Percentiles rank a stretch among this genome's conserved stretches.
Evolutionary conservation across 2,329 filamentous ascomycete species (phyloP).

Genomic region (Coniochaeta pulveracea): DNA sequence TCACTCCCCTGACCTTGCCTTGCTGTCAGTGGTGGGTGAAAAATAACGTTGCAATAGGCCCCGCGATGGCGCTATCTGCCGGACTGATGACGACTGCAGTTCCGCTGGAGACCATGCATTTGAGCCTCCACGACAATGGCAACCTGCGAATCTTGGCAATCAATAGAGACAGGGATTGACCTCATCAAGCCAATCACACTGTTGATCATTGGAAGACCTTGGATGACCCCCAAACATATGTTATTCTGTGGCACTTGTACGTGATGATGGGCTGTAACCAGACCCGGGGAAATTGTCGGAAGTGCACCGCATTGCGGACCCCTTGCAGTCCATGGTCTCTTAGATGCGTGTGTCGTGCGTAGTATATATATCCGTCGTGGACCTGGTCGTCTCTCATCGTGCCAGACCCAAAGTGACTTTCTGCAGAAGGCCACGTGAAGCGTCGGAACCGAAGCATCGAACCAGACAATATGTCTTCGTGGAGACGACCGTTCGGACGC

Average conservation of each 20-base stretch:
- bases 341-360: no score
- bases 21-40: constrained; percentile 4
- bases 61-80: constrained; percentile 4
- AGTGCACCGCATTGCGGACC: not conserved
- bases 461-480: constrained; percentile 1
- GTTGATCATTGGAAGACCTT: not conserved
- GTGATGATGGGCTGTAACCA: not conserved
- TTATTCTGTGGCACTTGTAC: not conserved
- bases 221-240: not conserved
- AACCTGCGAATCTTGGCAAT: not conserved
- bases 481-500: not conserved
- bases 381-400: not conserved
- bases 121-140: not conserved
- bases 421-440: not conserved
- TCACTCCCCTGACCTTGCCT: no score
- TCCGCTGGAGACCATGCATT: not conserved
- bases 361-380: not conserved
- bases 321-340: constrained; percentile 1
- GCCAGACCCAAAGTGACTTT: not conserved
- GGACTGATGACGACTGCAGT: constrained; percentile 2
- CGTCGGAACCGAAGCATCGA: not conserved
- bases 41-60: not conserved
- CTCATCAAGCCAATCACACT: not conserved
- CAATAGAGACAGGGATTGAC: no score
- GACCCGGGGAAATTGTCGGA: not conserved